Base-by-base conservation (phyloP, 768 basidiomycete genomes). In the Kwoniella dejecticola region DNA sequence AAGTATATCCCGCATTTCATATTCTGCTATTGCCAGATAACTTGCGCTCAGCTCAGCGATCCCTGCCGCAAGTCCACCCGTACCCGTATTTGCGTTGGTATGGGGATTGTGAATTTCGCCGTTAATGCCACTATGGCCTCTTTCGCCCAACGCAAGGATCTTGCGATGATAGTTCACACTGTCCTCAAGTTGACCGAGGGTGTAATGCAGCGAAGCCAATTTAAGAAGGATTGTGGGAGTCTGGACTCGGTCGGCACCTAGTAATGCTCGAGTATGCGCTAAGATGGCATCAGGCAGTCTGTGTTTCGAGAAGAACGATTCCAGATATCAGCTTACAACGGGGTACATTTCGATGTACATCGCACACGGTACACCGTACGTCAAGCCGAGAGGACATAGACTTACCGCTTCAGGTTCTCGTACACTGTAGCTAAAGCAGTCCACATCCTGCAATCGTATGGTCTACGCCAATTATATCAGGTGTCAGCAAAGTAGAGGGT, bases 361-460 rank as follows among this genome's bases (percentile, higher is more conserved):
- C n/a, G n/a, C n/a, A n/a, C n/a, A n/a, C n/a, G n/a, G n/a, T n/a
- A n/a, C n/a, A n/a, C n/a, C n/a, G n/a, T n/a, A n/a, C n/a, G n/a
- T n/a, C n/a, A n/a, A n/a, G n/a, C n/a, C n/a, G 33, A 36, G 15
- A 36, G 33, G 7, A 36, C 7, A 36, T 36, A 15, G 33, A 36
- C 84, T 64, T 69, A 90, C 93, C 87, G 83, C 72, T 88, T 87
- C 67, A 96, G 86, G 75, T 92, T 90, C 78, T 94, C 90, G 78
- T 97, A 98, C 69, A 93, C 95, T 69, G 87, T 86, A 4, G 89
- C 94, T 69, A 96, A 86, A 7, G 93, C 93, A 70, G 91, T 89
- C 96, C 96, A 98, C 80, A 98, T 83, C 36, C 96, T 86, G 36
- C 92, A 88, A 78, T 98, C 96, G 76, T 96, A 97, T 4, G 96